Evolutionary conservation across 306 rosid species (phyloP), one percentile per base, ranked within the genome.

Genomic region (Astragalus membranaceus): DNA sequence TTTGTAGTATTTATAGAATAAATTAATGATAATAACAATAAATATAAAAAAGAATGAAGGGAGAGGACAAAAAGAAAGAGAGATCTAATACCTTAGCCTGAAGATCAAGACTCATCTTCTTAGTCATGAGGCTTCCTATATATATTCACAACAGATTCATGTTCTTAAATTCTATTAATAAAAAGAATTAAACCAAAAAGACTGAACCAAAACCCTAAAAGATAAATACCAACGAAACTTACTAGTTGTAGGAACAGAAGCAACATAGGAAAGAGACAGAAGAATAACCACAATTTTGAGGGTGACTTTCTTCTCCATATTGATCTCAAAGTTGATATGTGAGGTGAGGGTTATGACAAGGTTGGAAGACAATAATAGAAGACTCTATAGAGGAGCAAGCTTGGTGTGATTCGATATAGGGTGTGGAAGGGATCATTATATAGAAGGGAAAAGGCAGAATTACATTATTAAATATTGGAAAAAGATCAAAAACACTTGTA

Each of bases 221-320:
- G 53, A 48, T 54, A 8, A 50, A 64, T 67, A 75, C 10, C 7
- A 3, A 59, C 4, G 8, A 59, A 13, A 14, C 65, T 59, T 59
- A 59, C 65, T 59, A 7, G 65, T 59, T 59, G 65, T 15, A 23
- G 65, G 46, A 14, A 35, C 65, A 35, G 65, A 46, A 13, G 26
- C 64, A 35, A 58, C 64, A 54, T 54, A 65, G 61, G 70, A 80
- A 50, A 80, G 70, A 33, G 30, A 32, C n/a, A 80, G 35, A 56
- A 80, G 23, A 41, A 75, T 8, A 64, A 75, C 8, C 39, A 70
- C 10, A 80, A 69, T 2, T 41, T 26, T 35, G 33, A 75, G 41
- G 49, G 26, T 44, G 80, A 41, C 9, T 56, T 75, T 80, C 74
- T 64, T 70, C 65, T 75, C 84, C 80, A 80, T 80, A 14, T 12